Conservation (phyloP, 2,329 filamentous ascomycete genomes). For the Capronia americana region DNA sequence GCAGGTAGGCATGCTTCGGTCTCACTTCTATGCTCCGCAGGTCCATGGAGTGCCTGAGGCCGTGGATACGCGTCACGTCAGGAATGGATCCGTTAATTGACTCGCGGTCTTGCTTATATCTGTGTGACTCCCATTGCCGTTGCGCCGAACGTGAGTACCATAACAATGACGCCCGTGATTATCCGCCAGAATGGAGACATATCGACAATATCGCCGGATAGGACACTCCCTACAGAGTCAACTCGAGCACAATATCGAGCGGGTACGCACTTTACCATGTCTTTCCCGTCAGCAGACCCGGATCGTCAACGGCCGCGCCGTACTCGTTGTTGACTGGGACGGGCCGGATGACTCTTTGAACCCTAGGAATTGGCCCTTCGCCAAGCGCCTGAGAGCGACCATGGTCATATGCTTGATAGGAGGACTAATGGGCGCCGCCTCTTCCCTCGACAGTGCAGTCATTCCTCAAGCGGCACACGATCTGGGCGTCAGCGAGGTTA, state of each 20-base stretch:
- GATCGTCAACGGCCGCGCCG: conserved; percentile 27
- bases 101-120: conserved; percentile 1
- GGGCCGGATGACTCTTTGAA: conserved; percentile 47
- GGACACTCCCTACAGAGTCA: conserved; percentile 22
- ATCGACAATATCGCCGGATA: conserved; percentile 32
- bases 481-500: conserved; percentile 54
- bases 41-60: not conserved
- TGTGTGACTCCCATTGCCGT: not conserved
- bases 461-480: conserved; percentile 49
- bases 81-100: not conserved
- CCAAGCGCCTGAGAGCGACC: conserved; percentile 48
- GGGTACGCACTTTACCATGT: conserved; percentile 22
- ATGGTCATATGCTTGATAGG: conserved; percentile 56
- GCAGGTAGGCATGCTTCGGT: not conserved
- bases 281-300: conserved; percentile 25
- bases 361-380: conserved; percentile 49
- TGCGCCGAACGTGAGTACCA: not conserved
- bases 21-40: not conserved
- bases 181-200: conserved; percentile 25
- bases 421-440: conserved; percentile 58
- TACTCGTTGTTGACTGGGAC: conserved; percentile 53
- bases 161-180: not conserved
- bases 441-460: conserved; percentile 56
- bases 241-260: conserved; percentile 23
- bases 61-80: not conserved